These are phyloP conservation scores for Takakia lepidozioides DNA, from an alignment of 225 moss, liverwort and hornwort species.

Conservation along the genomic window DNA sequence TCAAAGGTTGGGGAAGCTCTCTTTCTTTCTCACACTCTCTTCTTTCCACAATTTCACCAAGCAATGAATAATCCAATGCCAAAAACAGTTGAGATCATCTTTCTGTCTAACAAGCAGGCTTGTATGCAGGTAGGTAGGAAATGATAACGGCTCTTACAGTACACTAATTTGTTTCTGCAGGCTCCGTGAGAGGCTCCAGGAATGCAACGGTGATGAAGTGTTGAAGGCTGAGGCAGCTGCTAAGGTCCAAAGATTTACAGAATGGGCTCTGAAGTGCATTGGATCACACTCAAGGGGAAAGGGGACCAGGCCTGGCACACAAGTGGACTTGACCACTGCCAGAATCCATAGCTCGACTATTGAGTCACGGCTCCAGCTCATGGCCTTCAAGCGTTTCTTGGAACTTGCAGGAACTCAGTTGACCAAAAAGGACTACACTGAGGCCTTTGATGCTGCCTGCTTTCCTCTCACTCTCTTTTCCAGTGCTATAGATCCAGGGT, in stretches of 20 bases:
- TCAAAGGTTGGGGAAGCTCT: conserved; percentile 49
- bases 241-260: conserved; percentile 9
- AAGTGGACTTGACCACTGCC: conserved; percentile 41
- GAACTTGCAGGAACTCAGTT: conserved; percentile 68
- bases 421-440: conserved; percentile 82
- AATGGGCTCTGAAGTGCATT: conserved; percentile 9
- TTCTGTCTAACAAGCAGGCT: too few species aligned
- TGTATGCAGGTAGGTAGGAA: too few species aligned
- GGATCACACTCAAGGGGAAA: conserved; percentile 16
- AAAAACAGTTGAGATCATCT: too few species aligned
- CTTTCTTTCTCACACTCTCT: too few species aligned
- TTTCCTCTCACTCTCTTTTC: conserved; percentile 94
- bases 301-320: conserved; percentile 13
- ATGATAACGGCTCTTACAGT: too few species aligned
- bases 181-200: conserved; percentile 29
- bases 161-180: too few species aligned
- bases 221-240: conserved; percentile 10
- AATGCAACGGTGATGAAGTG: conserved; percentile 77
- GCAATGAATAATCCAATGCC: too few species aligned
- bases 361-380: conserved; percentile 82
- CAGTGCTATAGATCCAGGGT: conserved; percentile 93
- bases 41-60: too few species aligned
- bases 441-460: conserved; percentile 96
- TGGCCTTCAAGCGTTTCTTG: conserved; percentile 83
- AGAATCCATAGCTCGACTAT: conserved; percentile 66